Conservation (phyloP, 768 basidiomycete species). For the Amanita rubescens region DNA sequence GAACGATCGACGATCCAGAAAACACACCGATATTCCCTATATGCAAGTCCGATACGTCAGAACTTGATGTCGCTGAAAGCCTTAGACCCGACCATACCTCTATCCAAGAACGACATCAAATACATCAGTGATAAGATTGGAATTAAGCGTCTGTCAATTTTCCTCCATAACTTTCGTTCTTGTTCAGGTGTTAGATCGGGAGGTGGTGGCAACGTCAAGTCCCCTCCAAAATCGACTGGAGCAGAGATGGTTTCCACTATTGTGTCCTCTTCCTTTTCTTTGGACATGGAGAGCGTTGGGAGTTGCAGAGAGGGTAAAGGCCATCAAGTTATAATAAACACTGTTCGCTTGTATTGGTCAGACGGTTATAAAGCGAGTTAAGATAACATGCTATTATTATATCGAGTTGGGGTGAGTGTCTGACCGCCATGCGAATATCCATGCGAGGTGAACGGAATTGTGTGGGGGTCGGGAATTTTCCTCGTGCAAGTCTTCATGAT, state of each 20-base stretch:
- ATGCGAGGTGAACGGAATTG: too few species aligned
- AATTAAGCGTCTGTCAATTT: slow-evolving; percentile 51
- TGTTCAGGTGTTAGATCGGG: slow-evolving; percentile 38
- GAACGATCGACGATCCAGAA: neutral
- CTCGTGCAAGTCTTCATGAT: too few species aligned
- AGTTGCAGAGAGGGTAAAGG: neutral
- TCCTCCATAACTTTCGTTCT: slow-evolving; percentile 48
- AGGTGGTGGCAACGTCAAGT: slow-evolving; percentile 37
- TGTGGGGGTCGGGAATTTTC: too few species aligned
- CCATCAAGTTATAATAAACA: neutral
- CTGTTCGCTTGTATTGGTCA: neutral
- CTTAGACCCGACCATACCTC: slow-evolving; percentile 28
- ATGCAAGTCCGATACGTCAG: neutral
- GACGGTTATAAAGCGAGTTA: neutral
- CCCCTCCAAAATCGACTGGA: slow-evolving; percentile 34
- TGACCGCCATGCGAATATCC: too few species aligned
- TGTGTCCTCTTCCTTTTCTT: neutral
- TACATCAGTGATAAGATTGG: slow-evolving; percentile 56
- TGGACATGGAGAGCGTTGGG: neutral
- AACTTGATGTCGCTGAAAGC: neutral
- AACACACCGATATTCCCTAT: slow-evolving; percentile 50
- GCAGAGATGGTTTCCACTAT: neutral
- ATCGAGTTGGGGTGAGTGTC: too few species aligned
- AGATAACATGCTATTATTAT: too few species aligned
- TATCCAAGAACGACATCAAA: slow-evolving; percentile 56